phyloP scores from a whole-genome alignment of 177 flowering plant species.

The Vitis hybrid region DNA sequence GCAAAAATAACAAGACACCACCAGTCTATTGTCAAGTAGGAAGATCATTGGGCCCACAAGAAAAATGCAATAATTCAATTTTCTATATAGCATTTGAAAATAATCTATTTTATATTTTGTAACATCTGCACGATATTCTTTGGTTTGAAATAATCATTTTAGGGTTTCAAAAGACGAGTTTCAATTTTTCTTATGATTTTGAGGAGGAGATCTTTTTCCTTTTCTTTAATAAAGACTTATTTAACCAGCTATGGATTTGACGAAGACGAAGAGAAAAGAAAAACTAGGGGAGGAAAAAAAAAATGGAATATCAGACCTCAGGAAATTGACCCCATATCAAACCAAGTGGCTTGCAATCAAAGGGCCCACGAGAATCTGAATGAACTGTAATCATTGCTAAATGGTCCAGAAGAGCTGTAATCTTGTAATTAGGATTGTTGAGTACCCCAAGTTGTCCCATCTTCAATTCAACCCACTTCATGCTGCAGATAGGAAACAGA shows the following conservation, averaged over 20 bases:
- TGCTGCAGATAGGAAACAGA: conserved; percentile 48
- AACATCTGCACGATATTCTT: too few relatives aligned
- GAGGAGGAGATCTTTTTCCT: too few relatives aligned
- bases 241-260: neutral
- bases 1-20: conserved; percentile 22
- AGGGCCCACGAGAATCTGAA: conserved; percentile 74
- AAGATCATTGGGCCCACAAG: neutral
- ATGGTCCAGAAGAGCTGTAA: conserved; percentile 91
- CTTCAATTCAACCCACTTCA: conserved; percentile 98
- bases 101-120: too few relatives aligned
- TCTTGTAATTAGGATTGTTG: conserved; percentile 84
- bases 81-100: neutral
- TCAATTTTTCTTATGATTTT: too few relatives aligned
- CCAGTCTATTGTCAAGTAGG: neutral
- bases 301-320: conserved; percentile 44
- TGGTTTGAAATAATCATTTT: too few relatives aligned
- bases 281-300: neutral
- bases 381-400: conserved; percentile 94
- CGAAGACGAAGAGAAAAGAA: neutral
- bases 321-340: conserved; percentile 93
- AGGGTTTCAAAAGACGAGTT: too few relatives aligned
- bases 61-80: neutral
- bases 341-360: conserved; percentile 98
- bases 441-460: conserved; percentile 99
- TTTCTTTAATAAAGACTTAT: too few relatives aligned